Evolutionary conservation across 257 asterid species (phyloP).

Genomic region (Catharanthus roseus): DNA sequence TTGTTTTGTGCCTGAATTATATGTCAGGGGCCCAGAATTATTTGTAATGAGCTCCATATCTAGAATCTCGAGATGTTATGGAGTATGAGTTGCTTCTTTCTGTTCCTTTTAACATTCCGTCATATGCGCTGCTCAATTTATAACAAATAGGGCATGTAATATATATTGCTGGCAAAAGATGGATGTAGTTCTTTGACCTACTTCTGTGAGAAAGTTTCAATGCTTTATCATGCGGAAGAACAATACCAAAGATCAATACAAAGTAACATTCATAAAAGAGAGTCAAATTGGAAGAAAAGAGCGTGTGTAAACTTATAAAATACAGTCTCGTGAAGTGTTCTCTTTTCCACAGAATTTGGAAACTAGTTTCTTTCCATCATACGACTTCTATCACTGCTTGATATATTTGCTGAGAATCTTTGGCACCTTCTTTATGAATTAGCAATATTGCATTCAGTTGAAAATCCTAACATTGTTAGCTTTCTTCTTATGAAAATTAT

Average conservation of each 20-base stretch:
- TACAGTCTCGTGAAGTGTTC: neutral
- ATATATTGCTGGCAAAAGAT: neutral
- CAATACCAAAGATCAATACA: neutral
- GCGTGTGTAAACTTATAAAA: neutral
- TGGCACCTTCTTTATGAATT: neutral
- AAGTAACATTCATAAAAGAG: neutral
- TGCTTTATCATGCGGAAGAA: neutral
- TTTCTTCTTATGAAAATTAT: neutral
- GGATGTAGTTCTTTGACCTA: neutral
- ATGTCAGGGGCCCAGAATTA: neutral
- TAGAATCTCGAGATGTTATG: conserved; percentile 4
- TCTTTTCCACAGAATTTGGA: neutral
- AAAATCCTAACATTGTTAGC: neutral
- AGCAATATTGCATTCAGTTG: neutral
- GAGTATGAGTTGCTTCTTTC: neutral
- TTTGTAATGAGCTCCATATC: neutral
- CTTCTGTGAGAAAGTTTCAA: neutral
- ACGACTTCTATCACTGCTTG: neutral
- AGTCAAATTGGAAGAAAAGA: neutral
- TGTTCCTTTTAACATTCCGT: neutral
- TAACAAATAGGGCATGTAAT: neutral
- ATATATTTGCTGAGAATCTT: neutral
- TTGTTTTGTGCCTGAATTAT: neutral
- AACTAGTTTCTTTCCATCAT: neutral
- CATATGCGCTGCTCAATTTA: neutral